Evolutionary conservation across 495 filamentous ascomycete species (phyloP).

Genomic region (Rhizodiscina lignyota): DNA sequence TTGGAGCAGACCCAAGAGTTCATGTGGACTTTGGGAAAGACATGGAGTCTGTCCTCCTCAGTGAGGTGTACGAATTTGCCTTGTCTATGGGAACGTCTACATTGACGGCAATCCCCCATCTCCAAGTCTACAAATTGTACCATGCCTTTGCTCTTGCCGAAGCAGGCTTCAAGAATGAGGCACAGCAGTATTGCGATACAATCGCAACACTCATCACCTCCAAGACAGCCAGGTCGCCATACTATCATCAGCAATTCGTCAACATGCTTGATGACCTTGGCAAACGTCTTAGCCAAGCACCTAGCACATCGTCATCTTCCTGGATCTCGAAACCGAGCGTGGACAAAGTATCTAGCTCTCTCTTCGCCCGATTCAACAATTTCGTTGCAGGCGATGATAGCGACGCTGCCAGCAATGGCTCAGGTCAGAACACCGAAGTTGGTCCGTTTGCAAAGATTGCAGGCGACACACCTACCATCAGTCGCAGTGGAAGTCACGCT

Average conservation of each 20-base stretch:
- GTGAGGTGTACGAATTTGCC: conserved; percentile 84
- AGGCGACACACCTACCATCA: conserved; percentile 64
- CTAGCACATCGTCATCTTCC: conserved; percentile 47
- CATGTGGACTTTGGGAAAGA: conserved; percentile 54
- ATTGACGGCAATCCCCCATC: conserved; percentile 49
- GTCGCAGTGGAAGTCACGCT: conserved; percentile 56
- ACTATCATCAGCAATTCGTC: conserved; percentile 62
- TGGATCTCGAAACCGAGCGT: conserved; percentile 93
- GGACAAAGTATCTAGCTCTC: conserved; percentile 75
- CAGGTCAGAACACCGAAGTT: conserved; percentile 40
- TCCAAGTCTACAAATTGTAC: conserved; percentile 76
- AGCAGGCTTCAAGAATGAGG: conserved; percentile 62
- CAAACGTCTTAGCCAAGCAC: conserved; percentile 66
- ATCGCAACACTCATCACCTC: conserved; percentile 65
- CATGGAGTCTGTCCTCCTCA: conserved; percentile 70
- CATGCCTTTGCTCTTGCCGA: conserved; percentile 75
- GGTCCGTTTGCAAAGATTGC: conserved; percentile 73
- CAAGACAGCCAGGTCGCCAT: conserved; percentile 66
- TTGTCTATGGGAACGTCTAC: conserved; percentile 32
- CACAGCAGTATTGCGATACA: conserved; percentile 78
- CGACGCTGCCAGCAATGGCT: conserved; percentile 39
- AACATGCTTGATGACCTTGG: conserved; percentile 66
- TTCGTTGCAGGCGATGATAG: conserved; percentile 88
- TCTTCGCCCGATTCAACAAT: conserved; percentile 83
- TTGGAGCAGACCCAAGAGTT: conserved; percentile 64